Conservation (phyloP, 2,329 filamentous ascomycete genomes). For the Myriosclerotinia curreyana region DNA sequence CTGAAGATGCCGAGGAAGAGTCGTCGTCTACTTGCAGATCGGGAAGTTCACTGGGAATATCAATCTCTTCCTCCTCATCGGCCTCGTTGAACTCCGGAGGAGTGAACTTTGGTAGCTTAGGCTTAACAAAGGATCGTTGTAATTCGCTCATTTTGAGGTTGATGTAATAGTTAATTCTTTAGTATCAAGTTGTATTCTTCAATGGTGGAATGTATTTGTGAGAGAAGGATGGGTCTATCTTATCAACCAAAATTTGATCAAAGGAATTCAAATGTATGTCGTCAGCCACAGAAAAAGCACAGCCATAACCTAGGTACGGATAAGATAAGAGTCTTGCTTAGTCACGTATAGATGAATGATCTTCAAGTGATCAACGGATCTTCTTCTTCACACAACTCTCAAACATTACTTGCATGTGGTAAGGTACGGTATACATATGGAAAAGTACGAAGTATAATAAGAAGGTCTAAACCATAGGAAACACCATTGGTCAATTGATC, state of each 20-base stretch:
- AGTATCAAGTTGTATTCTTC: background rate
- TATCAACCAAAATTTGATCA: background rate
- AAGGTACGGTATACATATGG: no score
- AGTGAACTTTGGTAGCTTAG: constrained; percentile 64
- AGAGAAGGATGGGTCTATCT: no score
- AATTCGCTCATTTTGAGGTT: constrained; percentile 67
- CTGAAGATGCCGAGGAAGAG: constrained; percentile 68
- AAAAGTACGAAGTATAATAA: no score
- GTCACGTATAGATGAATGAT: background rate
- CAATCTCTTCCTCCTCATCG: constrained; percentile 46
- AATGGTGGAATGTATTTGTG: background rate
- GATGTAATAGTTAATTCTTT: background rate
- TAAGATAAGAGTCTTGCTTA: constrained; percentile 11
- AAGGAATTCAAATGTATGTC: background rate
- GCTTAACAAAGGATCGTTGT: constrained; percentile 74
- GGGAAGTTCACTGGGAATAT: constrained; percentile 42
- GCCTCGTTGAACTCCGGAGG: constrained; percentile 51
- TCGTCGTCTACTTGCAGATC: constrained; percentile 54
- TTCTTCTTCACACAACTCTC: no score
- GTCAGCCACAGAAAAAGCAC: background rate
- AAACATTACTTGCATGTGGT: no score
- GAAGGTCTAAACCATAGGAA: no score
- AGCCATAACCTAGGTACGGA: background rate
- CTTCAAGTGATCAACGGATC: no score
- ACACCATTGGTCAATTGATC: no score